These are phyloP conservation scores for Rhodotorula sp. DNA, from an alignment of 1,284 basidiomycete genomes.

Conservation along the genomic window DNA sequence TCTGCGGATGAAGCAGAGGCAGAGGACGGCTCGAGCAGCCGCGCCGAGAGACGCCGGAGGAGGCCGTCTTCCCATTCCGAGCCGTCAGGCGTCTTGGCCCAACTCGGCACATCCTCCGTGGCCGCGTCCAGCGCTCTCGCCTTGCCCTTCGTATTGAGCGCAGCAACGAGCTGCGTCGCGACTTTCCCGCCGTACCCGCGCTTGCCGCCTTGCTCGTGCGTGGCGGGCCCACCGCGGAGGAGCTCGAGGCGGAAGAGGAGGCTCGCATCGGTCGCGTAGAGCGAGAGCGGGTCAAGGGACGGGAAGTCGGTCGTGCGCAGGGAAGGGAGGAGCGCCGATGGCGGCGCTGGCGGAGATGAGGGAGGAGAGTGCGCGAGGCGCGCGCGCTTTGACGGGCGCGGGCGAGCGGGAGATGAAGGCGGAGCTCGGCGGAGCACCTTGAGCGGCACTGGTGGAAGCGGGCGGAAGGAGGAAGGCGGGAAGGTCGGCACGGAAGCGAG, in stretches of 20 bases:
- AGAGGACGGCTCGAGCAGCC: not conserved
- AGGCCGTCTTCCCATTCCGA: slow-evolving; percentile 6
- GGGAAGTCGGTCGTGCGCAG: not conserved
- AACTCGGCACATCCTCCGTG: not conserved
- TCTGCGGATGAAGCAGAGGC: not conserved
- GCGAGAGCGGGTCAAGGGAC: not conserved
- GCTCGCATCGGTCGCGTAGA: not conserved
- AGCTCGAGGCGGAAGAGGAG: slow-evolving; percentile 23
- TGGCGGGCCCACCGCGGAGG: not conserved
- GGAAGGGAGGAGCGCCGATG: not conserved
- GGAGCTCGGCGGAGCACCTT: too few species aligned
- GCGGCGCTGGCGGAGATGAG: not conserved
- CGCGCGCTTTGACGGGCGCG: not conserved
- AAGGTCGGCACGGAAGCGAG: not conserved
- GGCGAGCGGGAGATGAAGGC: too few species aligned
- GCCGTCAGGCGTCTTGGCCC: slow-evolving; percentile 8
- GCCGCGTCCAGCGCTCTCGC: not conserved
- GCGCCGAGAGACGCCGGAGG: slow-evolving; percentile 1
- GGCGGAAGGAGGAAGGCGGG: slow-evolving; percentile 3
- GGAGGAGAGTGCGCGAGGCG: not conserved
- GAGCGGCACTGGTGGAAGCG: not conserved
- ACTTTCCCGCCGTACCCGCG: not conserved
- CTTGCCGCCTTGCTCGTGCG: slow-evolving; percentile 8
- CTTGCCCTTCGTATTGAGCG: not conserved
- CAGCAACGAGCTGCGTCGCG: not conserved